Evolutionary conservation across 345 rosid genomes (phyloP), one percentile per base, ranked within the genome.

Genomic region (Syzygium aromaticum): DNA sequence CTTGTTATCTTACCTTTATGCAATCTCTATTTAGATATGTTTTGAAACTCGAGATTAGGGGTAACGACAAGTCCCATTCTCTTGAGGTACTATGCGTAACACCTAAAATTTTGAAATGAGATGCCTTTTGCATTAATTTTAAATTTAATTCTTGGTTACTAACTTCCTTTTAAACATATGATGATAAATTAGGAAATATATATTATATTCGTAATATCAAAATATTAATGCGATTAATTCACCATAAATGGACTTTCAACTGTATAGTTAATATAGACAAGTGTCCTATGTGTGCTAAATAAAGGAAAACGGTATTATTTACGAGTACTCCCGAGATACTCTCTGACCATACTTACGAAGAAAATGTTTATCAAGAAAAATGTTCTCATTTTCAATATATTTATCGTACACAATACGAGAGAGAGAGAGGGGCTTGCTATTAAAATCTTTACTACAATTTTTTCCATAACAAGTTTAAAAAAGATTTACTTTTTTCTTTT

Each of bases 241-340:
- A n/a, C n/a, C 0, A 0, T 61, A 61, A n/a, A 61, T 14, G 9
- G 2, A 61, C 30, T 61, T n/a, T 61, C 73, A n/a, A n/a, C 10
- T n/a, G 1, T n/a, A n/a, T 3, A 7, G 8, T 59, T 4, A n/a
- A 13, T n/a, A 59, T 0, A n/a, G 28, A 61, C 2, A 3, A 0
- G 6, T n/a, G 17, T 3, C 16, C n/a, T 61, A 14, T n/a, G 33
- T n/a, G n/a, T n/a, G 28, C 0, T 0, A 1, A n/a, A 61, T 3
- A 16, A 61, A n/a, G 0, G 1, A 61, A 61, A 14, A n/a, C 6
- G 1, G 19, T 13, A 61, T n/a, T 13, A 61, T 61, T 61, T 1
- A 52, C 0, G 17, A n/a, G 2, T n/a, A n/a, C 38, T 61, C 7
- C 9, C 8, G n/a, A 61, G 19, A 61, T 61, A 61, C 19, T n/a